Conservation (phyloP, 495 filamentous ascomycete genomes). For the Trichocladium antarcticum region DNA sequence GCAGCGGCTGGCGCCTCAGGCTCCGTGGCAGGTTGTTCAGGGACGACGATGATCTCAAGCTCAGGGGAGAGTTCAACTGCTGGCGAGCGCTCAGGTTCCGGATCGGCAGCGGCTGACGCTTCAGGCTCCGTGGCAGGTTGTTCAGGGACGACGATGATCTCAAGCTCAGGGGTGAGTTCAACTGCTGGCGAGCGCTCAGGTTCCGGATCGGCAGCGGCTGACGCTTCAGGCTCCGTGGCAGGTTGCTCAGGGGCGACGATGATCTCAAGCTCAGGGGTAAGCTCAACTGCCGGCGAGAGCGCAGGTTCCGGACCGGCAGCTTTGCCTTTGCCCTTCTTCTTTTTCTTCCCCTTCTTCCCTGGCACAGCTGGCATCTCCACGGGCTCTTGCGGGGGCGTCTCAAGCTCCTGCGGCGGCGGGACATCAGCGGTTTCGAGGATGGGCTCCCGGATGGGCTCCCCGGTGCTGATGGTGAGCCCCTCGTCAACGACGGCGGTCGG, state of each 20-base stretch:
- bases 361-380: not conserved
- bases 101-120: too few species aligned
- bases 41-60: not conserved
- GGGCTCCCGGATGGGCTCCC: not conserved
- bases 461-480: not conserved
- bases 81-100: too few species aligned
- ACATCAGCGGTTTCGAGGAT: not conserved
- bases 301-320: too few species aligned
- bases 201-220: too few species aligned
- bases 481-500: not conserved
- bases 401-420: not conserved
- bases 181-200: not conserved
- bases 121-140: not conserved
- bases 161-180: not conserved
- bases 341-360: not conserved
- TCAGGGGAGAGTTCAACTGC: not conserved
- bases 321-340: not conserved
- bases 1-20: not conserved
- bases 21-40: not conserved
- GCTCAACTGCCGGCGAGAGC: too few species aligned
- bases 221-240: too few species aligned
- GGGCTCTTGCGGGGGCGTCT: not conserved
- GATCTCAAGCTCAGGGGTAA: too few species aligned
- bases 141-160: too few species aligned
- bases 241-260: too few species aligned